Percentiles rank a stretch among this genome's conserved stretches.
phyloP scores from a whole-genome alignment of 2,329 filamentous ascomycete species.

The Chaetomium globosum region DNA sequence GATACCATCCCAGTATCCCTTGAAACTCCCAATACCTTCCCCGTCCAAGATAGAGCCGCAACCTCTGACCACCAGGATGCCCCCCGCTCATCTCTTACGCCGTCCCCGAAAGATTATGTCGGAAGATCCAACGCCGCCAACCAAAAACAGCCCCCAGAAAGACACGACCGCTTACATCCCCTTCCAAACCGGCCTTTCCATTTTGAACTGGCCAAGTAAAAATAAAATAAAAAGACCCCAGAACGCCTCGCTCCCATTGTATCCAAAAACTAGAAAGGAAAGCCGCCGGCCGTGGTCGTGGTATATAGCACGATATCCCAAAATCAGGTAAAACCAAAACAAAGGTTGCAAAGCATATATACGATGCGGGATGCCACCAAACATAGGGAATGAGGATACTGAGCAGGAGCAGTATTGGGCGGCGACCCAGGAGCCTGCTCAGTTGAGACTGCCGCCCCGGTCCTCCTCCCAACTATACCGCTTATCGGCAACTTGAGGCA shows the following conservation, averaged over 20 bases:
- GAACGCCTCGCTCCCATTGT: constrained; percentile 27
- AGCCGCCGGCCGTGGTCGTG: constrained; percentile 7
- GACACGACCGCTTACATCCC: constrained; percentile 2
- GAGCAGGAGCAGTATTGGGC: background rate
- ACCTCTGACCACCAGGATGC: background rate
- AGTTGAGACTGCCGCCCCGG: constrained; percentile 6
- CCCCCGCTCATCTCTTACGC: background rate
- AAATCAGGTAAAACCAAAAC: background rate
- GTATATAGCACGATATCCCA: constrained; percentile 12
- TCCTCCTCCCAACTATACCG: constrained; percentile 56
- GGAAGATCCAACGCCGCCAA: constrained; percentile 11
- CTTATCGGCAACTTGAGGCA: constrained; percentile 54
- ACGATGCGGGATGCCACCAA: background rate
- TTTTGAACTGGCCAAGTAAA: background rate
- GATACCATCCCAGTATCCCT: constrained; percentile 1
- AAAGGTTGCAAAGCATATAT: constrained; percentile 1
- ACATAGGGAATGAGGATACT: background rate
- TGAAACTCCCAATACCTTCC: background rate
- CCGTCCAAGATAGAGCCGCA: background rate
- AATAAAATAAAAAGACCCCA: constrained; percentile 2
- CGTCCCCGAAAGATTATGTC: background rate
- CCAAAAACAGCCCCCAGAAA: background rate
- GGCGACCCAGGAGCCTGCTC: background rate
- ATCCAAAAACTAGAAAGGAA: constrained; percentile 12
- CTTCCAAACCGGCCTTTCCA: constrained; percentile 1